Evolutionary conservation across 2,329 filamentous ascomycete species (phyloP).

Genomic region (Chrysosporium queenslandicum): DNA sequence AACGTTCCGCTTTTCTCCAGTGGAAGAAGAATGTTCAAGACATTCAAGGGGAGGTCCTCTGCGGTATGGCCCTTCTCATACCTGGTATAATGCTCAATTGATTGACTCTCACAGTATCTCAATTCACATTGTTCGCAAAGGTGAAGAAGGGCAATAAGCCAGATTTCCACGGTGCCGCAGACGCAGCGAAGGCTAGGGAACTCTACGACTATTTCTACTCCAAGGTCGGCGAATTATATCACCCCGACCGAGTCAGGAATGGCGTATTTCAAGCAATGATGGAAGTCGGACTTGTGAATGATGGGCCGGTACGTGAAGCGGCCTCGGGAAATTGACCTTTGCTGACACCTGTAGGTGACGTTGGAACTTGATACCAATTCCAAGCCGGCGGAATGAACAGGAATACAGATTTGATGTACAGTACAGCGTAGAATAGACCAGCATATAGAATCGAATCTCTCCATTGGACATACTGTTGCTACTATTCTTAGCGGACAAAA

Average conservation of each 20-base stretch:
- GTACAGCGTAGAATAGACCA: background rate
- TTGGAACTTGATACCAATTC: conserved; percentile 39
- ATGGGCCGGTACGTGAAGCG: conserved; percentile 46
- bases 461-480: background rate
- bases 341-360: conserved; percentile 25
- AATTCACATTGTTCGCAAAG: conserved; percentile 86
- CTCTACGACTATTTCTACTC: conserved; percentile 77
- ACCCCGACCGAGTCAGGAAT: conserved; percentile 69
- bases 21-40: conserved; percentile 90
- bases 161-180: conserved; percentile 82
- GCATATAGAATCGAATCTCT: background rate
- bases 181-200: conserved; percentile 63
- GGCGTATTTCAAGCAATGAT: conserved; percentile 99
- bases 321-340: background rate
- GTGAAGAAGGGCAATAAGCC: conserved; percentile 96
- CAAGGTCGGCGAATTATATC: conserved; percentile 63
- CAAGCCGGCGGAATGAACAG: conserved; percentile 7
- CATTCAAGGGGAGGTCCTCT: conserved; percentile 84
- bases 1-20: no score
- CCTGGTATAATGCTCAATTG: no score
- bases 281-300: conserved; percentile 88
- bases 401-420: background rate
- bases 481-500: background rate
- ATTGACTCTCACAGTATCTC: conserved; percentile 65
- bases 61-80: conserved; percentile 50